These are phyloP conservation scores for Camellia sinensis DNA, from an alignment of 148 eudicot genomes.

Conservation along the genomic window DNA sequence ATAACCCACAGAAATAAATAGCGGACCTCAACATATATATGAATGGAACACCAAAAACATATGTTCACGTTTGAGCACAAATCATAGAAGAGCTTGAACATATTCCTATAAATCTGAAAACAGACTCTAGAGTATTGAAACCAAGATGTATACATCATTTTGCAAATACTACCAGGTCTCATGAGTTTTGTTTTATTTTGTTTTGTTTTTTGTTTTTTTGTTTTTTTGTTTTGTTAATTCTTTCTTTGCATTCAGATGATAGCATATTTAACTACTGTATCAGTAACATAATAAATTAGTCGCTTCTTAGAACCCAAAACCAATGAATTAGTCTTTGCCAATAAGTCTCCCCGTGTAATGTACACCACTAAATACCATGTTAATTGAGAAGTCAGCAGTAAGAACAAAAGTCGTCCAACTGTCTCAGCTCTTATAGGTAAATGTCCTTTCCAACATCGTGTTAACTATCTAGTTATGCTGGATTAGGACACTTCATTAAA, in stretches of 20 bases:
- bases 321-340: not conserved
- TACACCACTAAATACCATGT: not conserved
- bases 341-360: not conserved
- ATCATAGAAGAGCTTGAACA: slow-evolving; percentile 13
- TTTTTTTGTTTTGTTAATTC: too few relatives aligned
- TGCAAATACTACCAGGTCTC: not conserved
- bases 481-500: slow-evolving; percentile 24
- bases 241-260: slow-evolving; percentile 3
- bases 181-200: too few relatives aligned
- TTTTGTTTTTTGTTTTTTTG: too few relatives aligned
- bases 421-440: not conserved
- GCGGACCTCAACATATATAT: slow-evolving; percentile 6
- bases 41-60: slow-evolving; percentile 7
- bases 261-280: slow-evolving; percentile 12
- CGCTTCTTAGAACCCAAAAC: slow-evolving; percentile 11
- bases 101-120: slow-evolving; percentile 8
- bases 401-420: not conserved
- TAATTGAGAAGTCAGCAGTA: slow-evolving; percentile 13
- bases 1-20: slow-evolving; percentile 10
- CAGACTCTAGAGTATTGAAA: not conserved
- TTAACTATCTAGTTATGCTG: slow-evolving; percentile 19
- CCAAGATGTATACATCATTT: slow-evolving; percentile 6
- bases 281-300: not conserved
- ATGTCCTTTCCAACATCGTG: not conserved
- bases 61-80: slow-evolving; percentile 1